Percentiles rank a stretch among this genome's conserved stretches.
phyloP scores from a whole-genome alignment of 352 stramenopile species.

The Phytophthora lateralis region DNA sequence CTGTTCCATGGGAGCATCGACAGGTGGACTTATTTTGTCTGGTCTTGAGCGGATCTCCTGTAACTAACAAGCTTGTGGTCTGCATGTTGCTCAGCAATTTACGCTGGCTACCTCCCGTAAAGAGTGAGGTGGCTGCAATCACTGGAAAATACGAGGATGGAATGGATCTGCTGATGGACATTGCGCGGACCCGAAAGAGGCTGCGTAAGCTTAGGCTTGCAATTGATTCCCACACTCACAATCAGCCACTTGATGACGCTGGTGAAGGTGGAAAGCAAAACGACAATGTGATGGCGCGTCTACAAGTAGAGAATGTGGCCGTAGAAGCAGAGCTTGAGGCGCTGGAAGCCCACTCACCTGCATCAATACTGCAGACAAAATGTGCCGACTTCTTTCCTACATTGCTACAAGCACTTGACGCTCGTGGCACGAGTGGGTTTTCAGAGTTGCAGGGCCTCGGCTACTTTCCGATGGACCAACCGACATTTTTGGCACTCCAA shows the following conservation, averaged over 20 bases:
- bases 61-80: background rate
- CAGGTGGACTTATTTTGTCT: slow-evolving; percentile 18
- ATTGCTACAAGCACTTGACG: slow-evolving; percentile 45
- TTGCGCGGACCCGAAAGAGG: slow-evolving; percentile 41
- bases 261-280: slow-evolving; percentile 2
- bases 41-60: background rate
- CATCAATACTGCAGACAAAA: slow-evolving; percentile 29
- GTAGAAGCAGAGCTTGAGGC: slow-evolving; percentile 32
- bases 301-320: slow-evolving; percentile 17
- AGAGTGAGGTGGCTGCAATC: background rate
- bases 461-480: slow-evolving; percentile 57
- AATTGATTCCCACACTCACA: slow-evolving; percentile 27
- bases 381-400: slow-evolving; percentile 50
- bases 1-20: slow-evolving; percentile 64
- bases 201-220: slow-evolving; percentile 51
- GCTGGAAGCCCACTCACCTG: slow-evolving; percentile 43
- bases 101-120: slow-evolving; percentile 16
- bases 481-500: slow-evolving; percentile 55
- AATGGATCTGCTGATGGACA: slow-evolving; percentile 54
- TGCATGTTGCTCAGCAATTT: slow-evolving; percentile 31
- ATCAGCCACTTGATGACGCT: slow-evolving; percentile 9
- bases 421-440: slow-evolving; percentile 37
- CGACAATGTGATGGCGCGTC: slow-evolving; percentile 6
- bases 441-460: slow-evolving; percentile 51
- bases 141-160: slow-evolving; percentile 37